Conservation (phyloP, 2,329 filamentous ascomycete genomes). For the Fusarium humuli region DNA sequence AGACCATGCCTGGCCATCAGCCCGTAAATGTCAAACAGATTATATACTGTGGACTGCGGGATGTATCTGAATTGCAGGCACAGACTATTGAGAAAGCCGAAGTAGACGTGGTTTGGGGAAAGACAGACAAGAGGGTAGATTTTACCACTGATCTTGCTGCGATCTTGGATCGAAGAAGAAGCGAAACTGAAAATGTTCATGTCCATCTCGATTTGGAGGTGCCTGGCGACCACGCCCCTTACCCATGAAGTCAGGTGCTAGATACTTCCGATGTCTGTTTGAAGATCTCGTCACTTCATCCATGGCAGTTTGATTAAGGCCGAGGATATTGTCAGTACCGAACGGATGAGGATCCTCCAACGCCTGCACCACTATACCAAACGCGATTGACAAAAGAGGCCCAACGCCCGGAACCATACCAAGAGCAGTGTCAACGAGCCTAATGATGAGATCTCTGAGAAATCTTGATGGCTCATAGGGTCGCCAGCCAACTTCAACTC, state of each 20-base stretch:
- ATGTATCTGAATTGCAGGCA: neutral
- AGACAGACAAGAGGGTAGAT: neutral
- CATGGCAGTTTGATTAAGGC: neutral
- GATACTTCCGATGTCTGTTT: neutral
- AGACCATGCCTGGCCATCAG: neutral
- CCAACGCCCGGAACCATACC: slow-evolving; percentile 1
- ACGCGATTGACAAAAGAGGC: neutral
- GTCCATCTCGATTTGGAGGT: neutral
- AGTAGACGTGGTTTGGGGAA: neutral
- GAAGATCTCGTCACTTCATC: neutral
- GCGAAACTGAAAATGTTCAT: neutral
- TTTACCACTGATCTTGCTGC: neutral
- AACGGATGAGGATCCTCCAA: slow-evolving; percentile 2
- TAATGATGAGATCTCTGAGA: neutral
- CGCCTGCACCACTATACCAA: slow-evolving; percentile 13
- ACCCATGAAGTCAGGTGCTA: neutral
- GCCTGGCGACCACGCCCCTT: neutral
- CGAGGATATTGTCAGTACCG: neutral
- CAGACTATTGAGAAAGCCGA: neutral
- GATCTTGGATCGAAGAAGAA: neutral
- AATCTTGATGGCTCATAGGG: neutral
- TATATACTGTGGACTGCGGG: neutral
- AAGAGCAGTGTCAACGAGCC: neutral
- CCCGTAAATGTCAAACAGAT: neutral
- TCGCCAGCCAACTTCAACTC: slow-evolving; percentile 12